Evolutionary conservation across 1,284 basidiomycete genomes (phyloP), one percentile per base, ranked within the genome.

Genomic region (Moesziomyces globuligerus): DNA sequence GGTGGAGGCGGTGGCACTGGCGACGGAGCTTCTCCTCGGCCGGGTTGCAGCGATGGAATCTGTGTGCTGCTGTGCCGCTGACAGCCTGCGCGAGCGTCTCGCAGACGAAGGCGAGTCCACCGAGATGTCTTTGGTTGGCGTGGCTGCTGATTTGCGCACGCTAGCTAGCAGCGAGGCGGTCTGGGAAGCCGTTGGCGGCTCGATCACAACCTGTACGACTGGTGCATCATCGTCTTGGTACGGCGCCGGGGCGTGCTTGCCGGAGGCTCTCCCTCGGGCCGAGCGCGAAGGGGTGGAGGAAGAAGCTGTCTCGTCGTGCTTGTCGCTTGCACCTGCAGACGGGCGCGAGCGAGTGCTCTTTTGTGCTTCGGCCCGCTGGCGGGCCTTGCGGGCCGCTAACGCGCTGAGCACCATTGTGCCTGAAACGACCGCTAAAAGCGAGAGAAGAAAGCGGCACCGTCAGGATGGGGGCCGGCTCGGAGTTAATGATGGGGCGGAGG

Each of bases 321-420:
- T 32, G 29, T 6, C 29, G 13, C 17, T 15, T 32, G 29, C 29
- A 11, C 13, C 29, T 15, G 29, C 29, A 11, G 29, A 32, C 6
- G 29, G 13, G 6, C 29, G 29, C 10, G 13, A 5, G 2, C 13
- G 13, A 15, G 20, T 20, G 42, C 50, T 40, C 28, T n/a, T 39
- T 7, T 49, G 29, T 13, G 45, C 46, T 10, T 52, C 32, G 17
- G 60, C 60, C 20, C 48, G 34, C 37, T 56, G 32, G 4, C 50
- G 61, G 18, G 55, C 55, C 46, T 67, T 62, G 34, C 64, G 58
- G 46, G 69, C 69, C 44, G 69, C 69, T 2, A 67, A 17, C 7
- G 69, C 69, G 39, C 69, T 72, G 18, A 67, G 61, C n/a, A 18
- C 7, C 37, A 38, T 38, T 18, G 7, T n/a, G n/a, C n/a, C n/a